phyloP scores from a whole-genome alignment of 192 early-diverging fungal species.

The Backusella sp. region DNA sequence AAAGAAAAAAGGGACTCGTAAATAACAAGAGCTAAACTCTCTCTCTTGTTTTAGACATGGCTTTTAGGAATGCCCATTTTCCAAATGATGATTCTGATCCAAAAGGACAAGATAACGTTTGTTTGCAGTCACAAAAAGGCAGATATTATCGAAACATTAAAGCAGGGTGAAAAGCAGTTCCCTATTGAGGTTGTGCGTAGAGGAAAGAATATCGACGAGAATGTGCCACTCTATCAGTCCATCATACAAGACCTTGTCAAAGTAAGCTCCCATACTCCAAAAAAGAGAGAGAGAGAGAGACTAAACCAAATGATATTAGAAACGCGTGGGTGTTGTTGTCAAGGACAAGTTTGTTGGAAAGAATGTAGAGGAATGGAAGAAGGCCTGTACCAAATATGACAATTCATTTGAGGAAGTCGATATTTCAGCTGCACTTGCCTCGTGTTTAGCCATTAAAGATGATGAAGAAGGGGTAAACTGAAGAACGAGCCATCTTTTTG shows the following conservation, averaged over 20 bases:
- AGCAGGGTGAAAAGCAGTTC: conserved; percentile 56
- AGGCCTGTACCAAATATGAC: conserved; percentile 49
- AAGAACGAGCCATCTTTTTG: neutral
- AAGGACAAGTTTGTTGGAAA: conserved; percentile 79
- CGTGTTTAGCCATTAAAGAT: conserved; percentile 84
- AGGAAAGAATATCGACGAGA: conserved; percentile 74
- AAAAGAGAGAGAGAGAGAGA: neutral
- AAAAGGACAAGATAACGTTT: conserved; percentile 72
- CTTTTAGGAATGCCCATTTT: conserved; percentile 90
- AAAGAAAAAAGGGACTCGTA: neutral
- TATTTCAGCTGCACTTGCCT: conserved; percentile 66
- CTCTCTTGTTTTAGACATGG: conserved; percentile 74
- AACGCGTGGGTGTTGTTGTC: conserved; percentile 71
- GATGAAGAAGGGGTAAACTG: conserved; percentile 76
- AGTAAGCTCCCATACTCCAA: conserved; percentile 22
- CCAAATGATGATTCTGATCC: conserved; percentile 80
- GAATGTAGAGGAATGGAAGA: conserved; percentile 78
- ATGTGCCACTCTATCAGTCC: conserved; percentile 62
- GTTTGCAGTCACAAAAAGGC: conserved; percentile 81
- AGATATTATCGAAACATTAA: conserved; percentile 63
- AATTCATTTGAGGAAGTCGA: conserved; percentile 67
- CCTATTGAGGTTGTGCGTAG: conserved; percentile 75
- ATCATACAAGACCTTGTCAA: conserved; percentile 50
- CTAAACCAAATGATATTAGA: conserved; percentile 26
- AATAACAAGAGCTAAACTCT: neutral